Percentiles rank a stretch among this genome's conserved stretches.
These are phyloP conservation scores for Acanthamoeba sp. DNA, from an alignment of 208 protist species.

Conservation along the genomic window DNA sequence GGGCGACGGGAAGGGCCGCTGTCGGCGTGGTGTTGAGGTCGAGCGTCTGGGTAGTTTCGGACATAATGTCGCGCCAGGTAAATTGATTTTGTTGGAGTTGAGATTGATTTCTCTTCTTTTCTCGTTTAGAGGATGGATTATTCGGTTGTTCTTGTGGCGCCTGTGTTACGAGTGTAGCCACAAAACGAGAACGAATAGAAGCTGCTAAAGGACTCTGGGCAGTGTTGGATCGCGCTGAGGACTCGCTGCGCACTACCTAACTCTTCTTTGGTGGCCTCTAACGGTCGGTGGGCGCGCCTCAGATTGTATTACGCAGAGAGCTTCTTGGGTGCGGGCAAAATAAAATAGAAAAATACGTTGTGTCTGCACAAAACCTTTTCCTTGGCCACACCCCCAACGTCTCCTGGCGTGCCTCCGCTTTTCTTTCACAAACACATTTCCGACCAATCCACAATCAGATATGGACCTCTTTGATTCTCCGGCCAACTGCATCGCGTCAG, in stretches of 20 bases:
- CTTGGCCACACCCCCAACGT: neutral
- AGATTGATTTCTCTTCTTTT: neutral
- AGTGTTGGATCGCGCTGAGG: neutral
- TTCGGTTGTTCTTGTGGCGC: too few relatives aligned
- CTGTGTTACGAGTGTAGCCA: too few relatives aligned
- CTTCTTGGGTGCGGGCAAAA: neutral
- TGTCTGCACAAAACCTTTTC: constrained; percentile 65
- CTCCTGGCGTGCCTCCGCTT: neutral
- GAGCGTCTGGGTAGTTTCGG: neutral
- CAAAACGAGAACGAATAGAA: too few relatives aligned
- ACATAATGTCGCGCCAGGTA: neutral
- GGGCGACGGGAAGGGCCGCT: neutral
- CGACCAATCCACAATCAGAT: neutral
- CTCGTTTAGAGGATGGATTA: neutral
- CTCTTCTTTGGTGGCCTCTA: neutral
- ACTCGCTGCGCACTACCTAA: too few relatives aligned
- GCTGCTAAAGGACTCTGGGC: too few relatives aligned
- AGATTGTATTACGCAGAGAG: neutral
- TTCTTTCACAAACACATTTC: constrained; percentile 36
- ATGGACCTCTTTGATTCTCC: neutral
- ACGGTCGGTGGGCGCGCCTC: neutral
- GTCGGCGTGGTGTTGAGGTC: neutral
- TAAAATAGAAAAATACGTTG: constrained; percentile 13
- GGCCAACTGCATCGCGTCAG: neutral
- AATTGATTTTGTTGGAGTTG: neutral